Percentiles rank a stretch among this genome's conserved stretches.
Conservation (phyloP, 2,329 filamentous ascomycete genomes). For the Penicillium sclerotiorum region DNA sequence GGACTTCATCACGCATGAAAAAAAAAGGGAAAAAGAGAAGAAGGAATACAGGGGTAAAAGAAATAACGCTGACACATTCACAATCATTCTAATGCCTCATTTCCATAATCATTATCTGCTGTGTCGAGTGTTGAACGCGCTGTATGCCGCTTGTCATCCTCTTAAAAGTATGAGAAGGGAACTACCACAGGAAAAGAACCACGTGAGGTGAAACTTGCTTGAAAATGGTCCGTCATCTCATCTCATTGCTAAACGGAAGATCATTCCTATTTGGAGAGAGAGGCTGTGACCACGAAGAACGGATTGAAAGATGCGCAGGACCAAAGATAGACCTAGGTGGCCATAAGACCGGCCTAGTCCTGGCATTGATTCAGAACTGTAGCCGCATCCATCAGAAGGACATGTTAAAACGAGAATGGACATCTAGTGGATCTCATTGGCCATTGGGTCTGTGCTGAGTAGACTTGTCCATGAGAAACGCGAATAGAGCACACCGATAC, state of each 20-base stretch:
- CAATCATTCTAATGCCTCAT: background rate
- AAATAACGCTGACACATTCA: constrained; percentile 6
- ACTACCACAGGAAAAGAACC: constrained; percentile 8
- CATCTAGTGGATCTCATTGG: background rate
- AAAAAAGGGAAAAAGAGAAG: constrained; percentile 9
- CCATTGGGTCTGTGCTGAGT: background rate
- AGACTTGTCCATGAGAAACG: constrained; percentile 1
- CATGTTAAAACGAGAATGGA: background rate
- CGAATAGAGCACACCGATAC: background rate
- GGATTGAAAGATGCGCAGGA: background rate
- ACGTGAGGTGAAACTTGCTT: background rate
- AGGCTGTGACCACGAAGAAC: background rate
- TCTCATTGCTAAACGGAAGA: background rate
- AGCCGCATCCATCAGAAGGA: constrained; percentile 1
- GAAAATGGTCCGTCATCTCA: background rate
- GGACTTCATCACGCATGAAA: constrained; percentile 14
- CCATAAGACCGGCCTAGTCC: too few relatives aligned
- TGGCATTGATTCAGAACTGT: background rate
- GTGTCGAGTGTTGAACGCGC: constrained; percentile 25
- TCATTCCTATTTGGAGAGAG: background rate
- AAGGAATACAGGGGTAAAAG: constrained; percentile 13
- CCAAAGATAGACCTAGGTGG: too few relatives aligned
- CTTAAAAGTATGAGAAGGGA: background rate
- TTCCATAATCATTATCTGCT: background rate
- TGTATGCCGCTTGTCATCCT: background rate